These are phyloP conservation scores for Alopecurus myosuroides DNA, from an alignment of 176 grass and related monocot species.

Conservation along the genomic window DNA sequence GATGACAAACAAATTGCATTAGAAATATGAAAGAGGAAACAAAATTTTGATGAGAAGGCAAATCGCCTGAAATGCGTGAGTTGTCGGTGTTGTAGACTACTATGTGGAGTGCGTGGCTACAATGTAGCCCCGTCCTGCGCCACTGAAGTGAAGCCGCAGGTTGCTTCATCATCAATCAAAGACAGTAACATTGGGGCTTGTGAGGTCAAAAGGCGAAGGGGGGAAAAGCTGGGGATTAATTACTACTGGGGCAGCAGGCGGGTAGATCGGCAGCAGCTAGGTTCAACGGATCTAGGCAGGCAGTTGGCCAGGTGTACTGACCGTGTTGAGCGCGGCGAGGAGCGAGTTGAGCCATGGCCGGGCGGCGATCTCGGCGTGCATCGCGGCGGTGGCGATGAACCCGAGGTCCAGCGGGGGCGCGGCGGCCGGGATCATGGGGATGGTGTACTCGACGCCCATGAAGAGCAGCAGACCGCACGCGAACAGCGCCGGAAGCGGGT, in stretches of 20 bases:
- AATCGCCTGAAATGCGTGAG: background rate
- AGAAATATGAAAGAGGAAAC: background rate
- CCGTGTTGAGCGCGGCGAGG: slow-evolving; percentile 91
- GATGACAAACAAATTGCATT: background rate
- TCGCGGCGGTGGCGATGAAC: slow-evolving; percentile 39
- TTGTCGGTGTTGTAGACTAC: background rate
- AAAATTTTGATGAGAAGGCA: background rate
- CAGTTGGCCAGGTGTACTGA: background rate
- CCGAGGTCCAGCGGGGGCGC: slow-evolving; percentile 78
- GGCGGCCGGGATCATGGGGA: slow-evolving; percentile 59
- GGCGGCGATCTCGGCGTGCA: slow-evolving; percentile 52
- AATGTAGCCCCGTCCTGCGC: too few species aligned
- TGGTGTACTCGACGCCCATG: slow-evolving; percentile 95
- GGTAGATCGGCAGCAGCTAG: background rate
- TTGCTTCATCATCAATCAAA: background rate
- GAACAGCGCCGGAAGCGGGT: slow-evolving; percentile 56
- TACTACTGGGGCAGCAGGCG: background rate
- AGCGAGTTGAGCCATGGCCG: slow-evolving; percentile 64
- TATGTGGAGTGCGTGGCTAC: background rate
- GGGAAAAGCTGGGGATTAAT: background rate
- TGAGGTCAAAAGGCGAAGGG: background rate
- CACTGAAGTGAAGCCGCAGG: background rate
- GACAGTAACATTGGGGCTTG: too few species aligned
- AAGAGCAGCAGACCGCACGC: slow-evolving; percentile 57
- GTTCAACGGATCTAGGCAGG: background rate